phyloP scores from a whole-genome alignment of 805 yeast species.

The Ogataea ganodermae region DNA sequence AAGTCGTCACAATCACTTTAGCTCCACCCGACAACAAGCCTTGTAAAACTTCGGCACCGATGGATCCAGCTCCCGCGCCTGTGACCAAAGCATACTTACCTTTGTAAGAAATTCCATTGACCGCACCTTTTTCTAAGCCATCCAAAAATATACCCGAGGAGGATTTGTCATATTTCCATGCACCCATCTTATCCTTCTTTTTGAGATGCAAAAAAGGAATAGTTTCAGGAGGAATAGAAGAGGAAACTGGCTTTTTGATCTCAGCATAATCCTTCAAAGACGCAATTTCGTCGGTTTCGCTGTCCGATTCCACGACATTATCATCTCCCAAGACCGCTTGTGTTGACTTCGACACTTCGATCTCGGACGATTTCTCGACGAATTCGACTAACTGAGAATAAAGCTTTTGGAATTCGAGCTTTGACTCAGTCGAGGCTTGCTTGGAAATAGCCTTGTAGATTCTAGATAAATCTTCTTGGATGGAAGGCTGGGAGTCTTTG shows the following conservation, averaged over 20 bases:
- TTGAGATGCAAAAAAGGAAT: constrained; percentile 94
- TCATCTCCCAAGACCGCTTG: constrained; percentile 51
- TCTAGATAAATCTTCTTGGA: constrained; percentile 81
- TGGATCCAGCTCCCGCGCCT: constrained; percentile 99
- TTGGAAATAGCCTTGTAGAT: constrained; percentile 80
- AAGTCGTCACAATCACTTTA: constrained; percentile 92
- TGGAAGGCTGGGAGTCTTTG: constrained; percentile 65
- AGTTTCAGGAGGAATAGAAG: constrained; percentile 75
- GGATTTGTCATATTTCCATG: constrained; percentile 82
- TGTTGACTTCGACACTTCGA: constrained; percentile 66
- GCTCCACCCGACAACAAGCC: constrained; percentile 98
- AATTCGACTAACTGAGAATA: constrained; percentile 70
- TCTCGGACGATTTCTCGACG: constrained; percentile 69
- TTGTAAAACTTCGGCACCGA: constrained; percentile 95
- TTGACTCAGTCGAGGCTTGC: constrained; percentile 70
- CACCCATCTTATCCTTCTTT: constrained; percentile 67
- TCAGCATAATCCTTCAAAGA: constrained; percentile 74
- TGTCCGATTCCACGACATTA: constrained; percentile 48
- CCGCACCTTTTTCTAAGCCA: constrained; percentile 91
- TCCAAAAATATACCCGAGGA: constrained; percentile 80
- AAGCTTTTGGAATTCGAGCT: constrained; percentile 68
- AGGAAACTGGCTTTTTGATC: constrained; percentile 72
- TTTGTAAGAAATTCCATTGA: constrained; percentile 88
- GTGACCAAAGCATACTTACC: constrained; percentile 89
- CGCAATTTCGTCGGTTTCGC: constrained; percentile 76